Percentiles rank a stretch among this genome's conserved stretches.
Evolutionary conservation across 129 eudicot species (phyloP).

Genomic region (Tagetes erecta): DNA sequence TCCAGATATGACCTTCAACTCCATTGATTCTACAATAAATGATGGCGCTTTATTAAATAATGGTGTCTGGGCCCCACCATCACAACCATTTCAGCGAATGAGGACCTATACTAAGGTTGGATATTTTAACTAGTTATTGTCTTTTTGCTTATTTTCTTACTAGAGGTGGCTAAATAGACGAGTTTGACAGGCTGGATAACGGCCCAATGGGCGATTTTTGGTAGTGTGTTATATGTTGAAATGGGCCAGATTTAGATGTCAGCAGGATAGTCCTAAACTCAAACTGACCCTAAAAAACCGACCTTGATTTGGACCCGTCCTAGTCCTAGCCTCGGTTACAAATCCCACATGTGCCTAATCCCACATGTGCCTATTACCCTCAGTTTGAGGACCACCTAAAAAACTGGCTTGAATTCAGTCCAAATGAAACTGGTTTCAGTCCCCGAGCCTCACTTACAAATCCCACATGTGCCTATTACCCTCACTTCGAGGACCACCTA

Average conservation of each 20-base stretch:
- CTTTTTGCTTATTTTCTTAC: neutral
- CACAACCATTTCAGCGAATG: slow-evolving; percentile 67
- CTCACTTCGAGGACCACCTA: too few relatives aligned
- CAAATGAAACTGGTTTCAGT: neutral
- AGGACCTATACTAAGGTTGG: slow-evolving; percentile 87
- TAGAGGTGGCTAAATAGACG: neutral
- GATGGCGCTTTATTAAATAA: slow-evolving; percentile 65
- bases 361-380: neutral
- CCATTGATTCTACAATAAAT: slow-evolving; percentile 73
- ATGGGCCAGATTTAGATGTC: neutral
- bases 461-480: too few relatives aligned
- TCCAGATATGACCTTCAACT: slow-evolving; percentile 84
- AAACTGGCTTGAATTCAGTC: neutral
- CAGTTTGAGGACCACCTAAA: neutral
- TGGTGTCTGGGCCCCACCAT: slow-evolving; percentile 79
- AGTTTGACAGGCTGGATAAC: neutral
- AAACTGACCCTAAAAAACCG: neutral
- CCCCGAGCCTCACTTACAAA: too few relatives aligned
- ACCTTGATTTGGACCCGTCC: neutral
- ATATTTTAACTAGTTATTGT: neutral
- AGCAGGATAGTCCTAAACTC: neutral
- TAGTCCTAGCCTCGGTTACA: neutral
- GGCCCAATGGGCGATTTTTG: neutral
- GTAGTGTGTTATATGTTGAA: neutral
- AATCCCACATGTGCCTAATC: neutral